Evolutionary conservation across 805 yeast genomes (phyloP), one percentile per base, ranked within the genome.

Genomic region (Cyberlindnera euphorbiae): DNA sequence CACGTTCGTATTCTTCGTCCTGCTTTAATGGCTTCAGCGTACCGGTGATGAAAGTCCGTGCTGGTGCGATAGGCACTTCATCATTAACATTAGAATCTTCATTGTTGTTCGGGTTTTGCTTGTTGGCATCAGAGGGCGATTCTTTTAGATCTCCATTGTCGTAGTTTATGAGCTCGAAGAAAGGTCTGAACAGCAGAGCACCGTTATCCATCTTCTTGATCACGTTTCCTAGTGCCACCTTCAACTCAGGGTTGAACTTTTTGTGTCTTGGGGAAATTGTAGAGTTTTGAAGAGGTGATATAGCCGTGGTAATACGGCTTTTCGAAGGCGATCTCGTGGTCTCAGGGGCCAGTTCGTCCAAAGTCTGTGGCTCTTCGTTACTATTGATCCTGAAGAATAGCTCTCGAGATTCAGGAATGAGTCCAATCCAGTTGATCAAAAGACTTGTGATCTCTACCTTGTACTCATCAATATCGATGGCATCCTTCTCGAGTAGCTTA

Each of bases 371-470:
- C 16, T 38, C 35, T 3, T 28, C 32, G 9, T 42, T 43, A 11
- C 41, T 39, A 24, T 62, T 63, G 18, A 64, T 46, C 36, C 42
- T 48, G 42, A 75, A 76, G 46, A 73, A 80, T 5, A 82, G 49
- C 28, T 68, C 71, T 42, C 79, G 66, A 0, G 88, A 87, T 35
- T 77, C 84, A 0, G 82, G 79, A 1, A 77, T 44, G 3, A 63
- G 62, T 5, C 82, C 79, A 24, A 81, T 72, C 85, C 86, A 80
- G 37, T 71, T 73, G 44, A 82, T 66, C 32, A 82, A 58, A 24
- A 82, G 59, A 8, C 75, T 68, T 46, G 78, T 82, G 16, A 82
- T 53, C 45, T 79, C 86, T 36, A 75, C 67, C 8, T 68, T 61
- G 50, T 75, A 79, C 43, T 79, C 83, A 23, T 62, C 61, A 15